Conservation (phyloP, 352 stramenopile genomes). For the Phytopythium boreale region DNA sequence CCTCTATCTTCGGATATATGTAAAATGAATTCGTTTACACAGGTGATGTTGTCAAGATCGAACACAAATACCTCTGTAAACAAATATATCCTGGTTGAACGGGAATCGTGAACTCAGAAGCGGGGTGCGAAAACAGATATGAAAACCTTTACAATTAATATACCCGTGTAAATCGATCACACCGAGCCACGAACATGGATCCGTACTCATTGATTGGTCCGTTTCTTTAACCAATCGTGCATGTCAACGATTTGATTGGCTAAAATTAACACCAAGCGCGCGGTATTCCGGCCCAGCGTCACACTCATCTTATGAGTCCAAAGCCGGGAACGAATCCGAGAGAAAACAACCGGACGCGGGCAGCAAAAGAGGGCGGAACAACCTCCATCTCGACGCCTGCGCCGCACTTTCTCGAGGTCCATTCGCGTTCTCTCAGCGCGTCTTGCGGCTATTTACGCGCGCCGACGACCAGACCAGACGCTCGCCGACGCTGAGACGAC, state of each 20-base stretch:
- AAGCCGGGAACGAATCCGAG: not conserved
- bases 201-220: not conserved
- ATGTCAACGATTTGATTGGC: slow-evolving; percentile 6
- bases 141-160: too few species aligned
- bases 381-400: not conserved
- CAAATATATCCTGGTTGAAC: not conserved
- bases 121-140: too few species aligned
- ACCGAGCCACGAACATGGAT: not conserved
- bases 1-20: not conserved
- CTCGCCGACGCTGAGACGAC: not conserved
- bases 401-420: not conserved
- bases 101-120: not conserved
- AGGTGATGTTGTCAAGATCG: not conserved
- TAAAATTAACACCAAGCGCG: not conserved
- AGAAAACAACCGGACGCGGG: not conserved
- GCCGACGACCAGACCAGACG: not conserved
- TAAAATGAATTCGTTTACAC: not conserved
- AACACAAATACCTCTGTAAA: not conserved
- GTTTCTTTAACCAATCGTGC: not conserved
- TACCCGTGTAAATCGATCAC: too few species aligned
- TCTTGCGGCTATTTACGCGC: not conserved
- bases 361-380: slow-evolving; percentile 5
- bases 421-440: not conserved
- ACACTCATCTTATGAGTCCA: not conserved
- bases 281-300: not conserved